Percentiles rank a stretch among this genome's conserved stretches.
Conservation (phyloP, 129 eudicot species). For the Centella asiatica region DNA sequence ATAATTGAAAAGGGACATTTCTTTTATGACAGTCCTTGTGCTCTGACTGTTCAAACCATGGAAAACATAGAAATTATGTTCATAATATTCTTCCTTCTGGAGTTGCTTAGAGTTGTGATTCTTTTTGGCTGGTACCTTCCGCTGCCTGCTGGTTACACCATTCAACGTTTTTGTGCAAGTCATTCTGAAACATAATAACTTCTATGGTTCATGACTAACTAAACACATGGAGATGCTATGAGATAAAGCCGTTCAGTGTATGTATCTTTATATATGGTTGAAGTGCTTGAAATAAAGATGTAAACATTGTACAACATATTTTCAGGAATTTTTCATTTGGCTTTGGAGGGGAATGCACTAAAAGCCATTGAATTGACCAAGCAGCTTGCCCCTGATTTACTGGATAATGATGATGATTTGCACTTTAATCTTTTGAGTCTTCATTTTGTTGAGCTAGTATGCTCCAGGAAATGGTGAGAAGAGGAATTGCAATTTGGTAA, state of each 20-base stretch:
- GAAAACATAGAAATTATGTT: too few relatives aligned
- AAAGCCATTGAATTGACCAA: slow-evolving; percentile 75
- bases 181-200: too few relatives aligned
- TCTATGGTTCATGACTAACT: neutral
- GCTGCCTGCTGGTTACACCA: too few relatives aligned
- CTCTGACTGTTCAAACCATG: too few relatives aligned
- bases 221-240: neutral
- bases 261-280: neutral
- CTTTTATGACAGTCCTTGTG: too few relatives aligned
- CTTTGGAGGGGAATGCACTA: slow-evolving; percentile 62
- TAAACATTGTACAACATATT: slow-evolving; percentile 8
- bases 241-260: neutral
- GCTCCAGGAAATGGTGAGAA: slow-evolving; percentile 66
- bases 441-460: slow-evolving; percentile 77
- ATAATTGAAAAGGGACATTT: too few relatives aligned
- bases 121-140: too few relatives aligned
- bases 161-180: too few relatives aligned
- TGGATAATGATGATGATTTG: slow-evolving; percentile 60
- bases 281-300: slow-evolving; percentile 1
- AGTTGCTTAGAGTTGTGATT: too few relatives aligned
- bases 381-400: slow-evolving; percentile 58
- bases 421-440: slow-evolving; percentile 89
- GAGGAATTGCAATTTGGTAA: neutral
- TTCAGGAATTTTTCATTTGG: slow-evolving; percentile 64
- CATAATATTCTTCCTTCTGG: too few relatives aligned